Percentiles rank a stretch among this genome's conserved stretches.
Evolutionary conservation across 2,329 filamentous ascomycete genomes (phyloP).

Genomic region (Fusarium dlaminii): DNA sequence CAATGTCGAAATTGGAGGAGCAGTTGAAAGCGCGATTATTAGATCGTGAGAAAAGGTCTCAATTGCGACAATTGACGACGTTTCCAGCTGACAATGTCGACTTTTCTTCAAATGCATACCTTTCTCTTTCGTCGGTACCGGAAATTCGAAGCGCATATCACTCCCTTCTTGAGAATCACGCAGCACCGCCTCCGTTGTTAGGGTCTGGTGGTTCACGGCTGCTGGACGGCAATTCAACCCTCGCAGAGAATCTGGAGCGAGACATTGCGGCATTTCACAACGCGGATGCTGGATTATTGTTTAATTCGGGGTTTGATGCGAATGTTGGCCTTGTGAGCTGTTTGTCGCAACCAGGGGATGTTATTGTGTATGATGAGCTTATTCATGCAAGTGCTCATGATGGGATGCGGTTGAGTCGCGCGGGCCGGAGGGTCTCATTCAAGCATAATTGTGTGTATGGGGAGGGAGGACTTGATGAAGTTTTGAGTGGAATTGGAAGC

Average conservation of each 20-base stretch:
- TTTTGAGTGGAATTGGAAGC: constrained; percentile 47
- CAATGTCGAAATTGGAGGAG: constrained; percentile 41
- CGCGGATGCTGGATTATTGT: constrained; percentile 58
- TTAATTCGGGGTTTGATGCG: constrained; percentile 72
- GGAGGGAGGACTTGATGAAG: constrained; percentile 38
- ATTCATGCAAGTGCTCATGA: constrained; percentile 84
- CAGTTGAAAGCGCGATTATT: constrained; percentile 41
- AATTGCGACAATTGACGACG: constrained; percentile 59
- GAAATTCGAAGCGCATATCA: constrained; percentile 72
- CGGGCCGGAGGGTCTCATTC: constrained; percentile 60
- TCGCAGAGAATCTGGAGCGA: constrained; percentile 57
- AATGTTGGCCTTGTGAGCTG: constrained; percentile 71
- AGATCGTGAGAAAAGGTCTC: constrained; percentile 46
- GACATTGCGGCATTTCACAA: constrained; percentile 59
- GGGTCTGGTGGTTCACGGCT: constrained; percentile 65
- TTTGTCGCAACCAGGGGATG: constrained; percentile 67
- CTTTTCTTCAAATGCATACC: constrained; percentile 82
- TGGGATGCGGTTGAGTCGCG: constrained; percentile 74
- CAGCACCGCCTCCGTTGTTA: constrained; percentile 41
- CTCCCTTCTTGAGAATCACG: constrained; percentile 42
- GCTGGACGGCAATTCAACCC: constrained; percentile 60
- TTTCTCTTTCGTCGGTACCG: constrained; percentile 71
- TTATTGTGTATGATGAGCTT: constrained; percentile 76
- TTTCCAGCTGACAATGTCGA: constrained; percentile 76
- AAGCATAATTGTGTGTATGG: constrained; percentile 62